Base-by-base conservation (phyloP, 23 red algal genomes). In the Pyropia haitanensis region DNA sequence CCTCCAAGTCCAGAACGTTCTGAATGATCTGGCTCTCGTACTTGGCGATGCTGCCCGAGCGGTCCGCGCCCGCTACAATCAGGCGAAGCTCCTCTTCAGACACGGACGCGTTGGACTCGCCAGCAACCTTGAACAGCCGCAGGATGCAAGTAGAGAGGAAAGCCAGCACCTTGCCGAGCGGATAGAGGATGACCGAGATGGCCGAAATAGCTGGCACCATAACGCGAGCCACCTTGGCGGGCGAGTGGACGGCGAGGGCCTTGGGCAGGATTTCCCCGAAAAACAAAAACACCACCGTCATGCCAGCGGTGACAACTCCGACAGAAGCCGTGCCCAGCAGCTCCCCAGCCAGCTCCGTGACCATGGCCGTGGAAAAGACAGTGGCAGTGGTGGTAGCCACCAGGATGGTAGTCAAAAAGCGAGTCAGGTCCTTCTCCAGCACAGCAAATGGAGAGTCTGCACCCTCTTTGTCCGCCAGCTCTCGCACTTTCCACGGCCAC, bases 231-330 rank as follows among this genome's bases (percentile, higher is more conserved):
- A 98, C 94, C 44, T 80, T 78, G 29, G 78, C 72, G 30, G 84
- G 75, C 29, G 85, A 80, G 72, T 87, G 88, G 16, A 98, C 85
- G 14, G 94, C 94, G 24, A 98, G 59, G 10, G 85, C 77, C 62
- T 98, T 98, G 12, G 94, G 94, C 13, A 98, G 67, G 31, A 98
- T 98, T 68, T 98, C 94, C 9, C 94, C 94, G 51, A 98, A 91
- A 58, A 98, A 98, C 67, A 98, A 60, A 64, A 98, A 90, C 30
- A 98, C 76, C 14, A 98, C 64, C 5, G 94, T 98, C 61, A 98
- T 66, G 2, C 66, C 70, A 2, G 73, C 85, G 8, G 86, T 98
- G 49, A 88, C 85, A 57, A 91, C 91, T 9, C 73, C 92, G 21
- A 98, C 80, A 14, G 67, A 72, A 18, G 75, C 68, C 31, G 82